Base-by-base conservation (phyloP, 2,329 filamentous ascomycete genomes). In the Penicillium concentricum region DNA sequence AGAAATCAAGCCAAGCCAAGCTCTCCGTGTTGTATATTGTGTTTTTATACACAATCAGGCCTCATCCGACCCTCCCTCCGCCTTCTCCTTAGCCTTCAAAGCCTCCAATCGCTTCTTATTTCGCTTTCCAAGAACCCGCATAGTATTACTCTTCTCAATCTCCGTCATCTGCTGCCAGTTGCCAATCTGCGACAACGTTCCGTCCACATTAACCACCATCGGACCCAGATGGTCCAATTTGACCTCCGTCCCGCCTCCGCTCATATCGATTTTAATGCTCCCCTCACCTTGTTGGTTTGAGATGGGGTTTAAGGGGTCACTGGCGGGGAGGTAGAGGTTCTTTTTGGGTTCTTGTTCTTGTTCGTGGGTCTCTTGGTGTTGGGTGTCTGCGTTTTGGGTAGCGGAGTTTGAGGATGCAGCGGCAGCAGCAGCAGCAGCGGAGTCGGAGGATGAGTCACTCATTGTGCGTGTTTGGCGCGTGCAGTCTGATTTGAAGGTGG, bases 221-320 rank as follows among this genome's bases (percentile, higher is more conserved):
- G 89, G 89, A 0, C 89, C 89, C 24, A 92, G 76, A 59, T 84
- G 81, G 67, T 90, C 87, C 9, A 92, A 81, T 48, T 81, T 83
- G 42, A 89, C 79, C 2, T 70, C 70, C 15, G 74, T 67, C 10
- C 69, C 68, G 28, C 67, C 64, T 9, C 62, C 60, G 41, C 69
- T 68, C 28, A 83, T 74, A 70, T 97, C 93, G 69, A 94, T 89
- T 86, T 89, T 96, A 79, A 94, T 91, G 44, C 88, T 83, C 76
- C 44, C 51, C 0, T 28, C 39, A 1, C 50, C 50, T 16, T 65
- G 46, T 2, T 91, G 87, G 66, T 89, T 88, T 66, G 91, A 84
- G 62, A 82, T 87, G 2, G 49, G 49, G 10, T 51, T 51, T 8
- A 89, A 30, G 13, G 45, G 37, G n/a, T 54, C 89, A 24, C 89